Conservation (phyloP, 2,329 filamentous ascomycete species). For the Cytospora leucostoma region DNA sequence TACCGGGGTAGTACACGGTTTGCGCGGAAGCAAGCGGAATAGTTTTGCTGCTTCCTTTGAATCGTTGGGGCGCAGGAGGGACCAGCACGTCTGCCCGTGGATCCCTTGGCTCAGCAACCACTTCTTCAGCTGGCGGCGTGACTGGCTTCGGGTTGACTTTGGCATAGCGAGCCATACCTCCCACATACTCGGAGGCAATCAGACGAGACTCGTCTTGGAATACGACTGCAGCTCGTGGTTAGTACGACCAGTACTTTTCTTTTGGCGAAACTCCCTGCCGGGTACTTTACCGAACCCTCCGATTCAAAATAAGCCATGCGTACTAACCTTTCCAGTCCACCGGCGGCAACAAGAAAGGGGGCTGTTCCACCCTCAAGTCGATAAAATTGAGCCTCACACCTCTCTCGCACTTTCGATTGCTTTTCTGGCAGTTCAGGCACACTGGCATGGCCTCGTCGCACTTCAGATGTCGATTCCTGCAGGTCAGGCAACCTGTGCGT, state of each 20-base stretch:
- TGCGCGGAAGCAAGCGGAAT: slow-evolving; percentile 11
- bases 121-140: slow-evolving; percentile 35
- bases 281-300: not conserved
- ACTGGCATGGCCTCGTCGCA: slow-evolving; percentile 73
- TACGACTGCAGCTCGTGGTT: slow-evolving; percentile 51
- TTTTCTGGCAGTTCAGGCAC: slow-evolving; percentile 83
- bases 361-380: slow-evolving; percentile 73
- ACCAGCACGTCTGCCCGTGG: not conserved
- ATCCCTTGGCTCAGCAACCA: slow-evolving; percentile 31
- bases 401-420: slow-evolving; percentile 80
- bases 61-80: not conserved
- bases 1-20: slow-evolving; percentile 18
- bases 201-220: slow-evolving; percentile 88
- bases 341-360: slow-evolving; percentile 62
- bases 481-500: slow-evolving; percentile 87
- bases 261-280: not conserved
- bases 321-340: slow-evolving; percentile 64
- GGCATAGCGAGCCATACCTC: slow-evolving; percentile 74
- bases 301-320: not conserved
- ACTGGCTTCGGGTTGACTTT: slow-evolving; percentile 47
- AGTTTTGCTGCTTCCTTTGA: slow-evolving; percentile 8
- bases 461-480: slow-evolving; percentile 85
- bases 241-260: slow-evolving; percentile 13
- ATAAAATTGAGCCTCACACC: slow-evolving; percentile 91
- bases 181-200: slow-evolving; percentile 87